Base-by-base conservation (phyloP, 176 grass and related monocot genomes). In the Juncus effusus region DNA sequence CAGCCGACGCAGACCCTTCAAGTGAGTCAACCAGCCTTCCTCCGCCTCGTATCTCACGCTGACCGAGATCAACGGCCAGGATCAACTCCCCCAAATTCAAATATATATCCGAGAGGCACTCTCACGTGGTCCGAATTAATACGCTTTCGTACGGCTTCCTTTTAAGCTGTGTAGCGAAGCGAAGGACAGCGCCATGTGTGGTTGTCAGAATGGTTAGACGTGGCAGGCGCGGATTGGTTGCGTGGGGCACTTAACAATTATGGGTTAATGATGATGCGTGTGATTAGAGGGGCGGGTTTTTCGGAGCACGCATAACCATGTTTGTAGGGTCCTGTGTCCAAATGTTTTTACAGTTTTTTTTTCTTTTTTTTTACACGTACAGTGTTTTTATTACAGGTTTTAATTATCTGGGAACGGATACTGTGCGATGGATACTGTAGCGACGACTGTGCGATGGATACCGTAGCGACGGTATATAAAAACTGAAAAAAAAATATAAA, bases 251-350 rank as follows among this genome's bases (percentile, higher is more conserved):
- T 52, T 65, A 8, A 50, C 78, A 89, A 89, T 89, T 79, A 81
- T 89, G 81, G 35, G 70, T 56, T 72, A 69, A 89, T 89, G 78
- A 85, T 89, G 78, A 61, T 73, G 41, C 74, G 12, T 38, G 63
- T 79, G 86, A 85, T 80, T 74, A 41, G 60, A 38, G 53, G 4
- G 19, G 74, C 69, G 79, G 50, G 51, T 82, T 79, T 79, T 69
- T 61, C 59, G 70, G 67, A 67, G 79, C 67, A 65, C 60, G 77
- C 38, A 14, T 13, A 56, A 50, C 51, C 60, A 58, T 61, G 80
- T 54, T 50, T 72, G 69, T 84, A 58, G 41, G 72, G 62, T 57
- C 42, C 73, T 75, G 41, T 69, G 36, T 81, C 41, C 54, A 61
- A 54, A 54, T 19, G 9, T 0, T 69, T 2, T 10, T 36, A 61